Evolutionary conservation across 2,329 filamentous ascomycete species (phyloP).

Genomic region (Fusarium haematococcum): DNA sequence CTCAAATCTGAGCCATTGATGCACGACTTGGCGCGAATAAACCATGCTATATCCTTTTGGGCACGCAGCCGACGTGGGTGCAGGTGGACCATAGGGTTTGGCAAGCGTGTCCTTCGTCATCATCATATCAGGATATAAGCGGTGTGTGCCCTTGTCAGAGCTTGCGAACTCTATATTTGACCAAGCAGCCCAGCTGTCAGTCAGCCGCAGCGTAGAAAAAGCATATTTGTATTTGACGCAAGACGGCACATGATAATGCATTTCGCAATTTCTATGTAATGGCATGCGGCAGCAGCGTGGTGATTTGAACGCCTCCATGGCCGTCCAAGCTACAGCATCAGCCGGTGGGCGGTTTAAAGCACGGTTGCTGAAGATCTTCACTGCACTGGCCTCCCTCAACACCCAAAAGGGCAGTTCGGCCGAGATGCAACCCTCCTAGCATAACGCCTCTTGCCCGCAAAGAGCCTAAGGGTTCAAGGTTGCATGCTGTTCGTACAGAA

Average conservation of each 20-base stretch:
- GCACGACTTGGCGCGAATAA: neutral
- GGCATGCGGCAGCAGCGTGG: neutral
- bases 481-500: neutral
- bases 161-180: neutral
- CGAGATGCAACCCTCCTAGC: conserved; percentile 1
- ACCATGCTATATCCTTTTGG: neutral
- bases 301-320: neutral
- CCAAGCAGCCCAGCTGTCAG: neutral
- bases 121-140: neutral
- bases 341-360: neutral
- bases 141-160: neutral
- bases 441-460: neutral
- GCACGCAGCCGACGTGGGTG: neutral
- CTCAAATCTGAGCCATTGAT: neutral
- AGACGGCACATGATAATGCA: neutral
- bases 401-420: conserved; percentile 24
- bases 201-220: too few species aligned
- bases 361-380: neutral
- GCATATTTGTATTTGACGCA: neutral
- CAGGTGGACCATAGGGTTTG: neutral
- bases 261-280: neutral
- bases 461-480: neutral
- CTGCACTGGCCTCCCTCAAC: neutral
- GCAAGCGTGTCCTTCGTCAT: neutral
- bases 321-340: neutral